Evolutionary conservation across 2,329 filamentous ascomycete genomes (phyloP).

Genomic region (Mariannaea sp.): DNA sequence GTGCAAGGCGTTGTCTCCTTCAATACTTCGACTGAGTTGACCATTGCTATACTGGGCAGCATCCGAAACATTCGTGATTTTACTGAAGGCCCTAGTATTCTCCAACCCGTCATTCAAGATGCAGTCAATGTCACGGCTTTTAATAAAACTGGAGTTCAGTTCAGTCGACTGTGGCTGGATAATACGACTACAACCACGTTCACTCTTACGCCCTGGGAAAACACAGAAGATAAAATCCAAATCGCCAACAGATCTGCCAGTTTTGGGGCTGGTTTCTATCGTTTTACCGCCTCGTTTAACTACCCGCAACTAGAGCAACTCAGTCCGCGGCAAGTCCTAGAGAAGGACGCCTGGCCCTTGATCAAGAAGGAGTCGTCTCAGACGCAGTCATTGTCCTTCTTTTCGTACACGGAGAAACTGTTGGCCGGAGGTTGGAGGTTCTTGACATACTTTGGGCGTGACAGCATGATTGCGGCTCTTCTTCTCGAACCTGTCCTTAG

Average conservation of each 20-base stretch:
- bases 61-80: slow-evolving; percentile 67
- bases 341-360: slow-evolving; percentile 50
- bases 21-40: slow-evolving; percentile 61
- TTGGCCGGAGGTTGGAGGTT: slow-evolving; percentile 69
- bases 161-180: slow-evolving; percentile 65
- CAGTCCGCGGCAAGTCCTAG: slow-evolving; percentile 54
- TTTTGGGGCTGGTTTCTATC: slow-evolving; percentile 60
- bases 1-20: slow-evolving; percentile 59
- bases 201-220: slow-evolving; percentile 48
- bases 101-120: slow-evolving; percentile 59
- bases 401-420: slow-evolving; percentile 67
- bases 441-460: slow-evolving; percentile 69
- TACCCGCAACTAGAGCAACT: slow-evolving; percentile 66
- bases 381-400: slow-evolving; percentile 54
- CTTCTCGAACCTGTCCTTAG: slow-evolving; percentile 63
- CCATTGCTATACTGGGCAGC: slow-evolving; percentile 63
- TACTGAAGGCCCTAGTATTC: slow-evolving; percentile 59
- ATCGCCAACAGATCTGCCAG: slow-evolving; percentile 49
- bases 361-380: slow-evolving; percentile 50
- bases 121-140: slow-evolving; percentile 50
- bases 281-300: slow-evolving; percentile 63
- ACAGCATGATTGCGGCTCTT: slow-evolving; percentile 65
- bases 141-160: slow-evolving; percentile 49
- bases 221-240: slow-evolving; percentile 22
- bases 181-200: slow-evolving; percentile 62